Evolutionary conservation across 2,329 filamentous ascomycete genomes (phyloP), one percentile per base, ranked within the genome.

Genomic region (Magnaporthiopsis rhizophila): DNA sequence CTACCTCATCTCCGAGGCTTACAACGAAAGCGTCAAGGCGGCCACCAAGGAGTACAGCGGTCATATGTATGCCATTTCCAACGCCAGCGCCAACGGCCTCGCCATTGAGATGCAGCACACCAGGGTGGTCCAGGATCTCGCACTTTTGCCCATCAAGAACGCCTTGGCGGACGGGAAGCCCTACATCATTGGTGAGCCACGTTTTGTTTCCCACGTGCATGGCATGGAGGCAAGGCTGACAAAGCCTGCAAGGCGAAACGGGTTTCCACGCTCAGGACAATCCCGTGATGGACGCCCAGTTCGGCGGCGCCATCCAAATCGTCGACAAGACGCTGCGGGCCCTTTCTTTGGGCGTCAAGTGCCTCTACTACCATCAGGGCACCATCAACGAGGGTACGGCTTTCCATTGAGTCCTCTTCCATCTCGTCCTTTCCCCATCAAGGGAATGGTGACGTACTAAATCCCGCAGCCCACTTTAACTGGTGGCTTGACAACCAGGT

Each of bases 341-440:
- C 0, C 70, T 73, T 21, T 71, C 72, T 50, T 73, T 69, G 69
- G 75, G 75, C 66, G 74, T 78, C 50, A 74, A 75, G 18, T 71
- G 75, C n/a, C 71, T 72, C 0, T 83, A 82, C 67, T 84, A 83
- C 74, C 82, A 84, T 68, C 78, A 80, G 15, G 78, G 81, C 18
- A 84, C 82, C 0, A 77, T 84, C 11, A 81, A 80, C 3, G 80
- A 81, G 68, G 83, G 81, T 66, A n/a, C n/a, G n/a, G n/a, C n/a
- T n/a, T n/a, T n/a, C n/a, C n/a, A n/a, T n/a, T n/a, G n/a, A n/a
- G n/a, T n/a, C n/a, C n/a, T n/a, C 28, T 30, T 30, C 28, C 28
- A 5, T 30, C 28, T 81, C 81, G 68, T 61, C 32, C 32, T n/a
- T 58, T 24, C 18, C n/a, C 24, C 58, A 7, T 9, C 18, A 7